Evolutionary conservation across 164 flowering plant species (phyloP), one percentile per base, ranked within the genome.

Genomic region (Nymphaea thermarum): DNA sequence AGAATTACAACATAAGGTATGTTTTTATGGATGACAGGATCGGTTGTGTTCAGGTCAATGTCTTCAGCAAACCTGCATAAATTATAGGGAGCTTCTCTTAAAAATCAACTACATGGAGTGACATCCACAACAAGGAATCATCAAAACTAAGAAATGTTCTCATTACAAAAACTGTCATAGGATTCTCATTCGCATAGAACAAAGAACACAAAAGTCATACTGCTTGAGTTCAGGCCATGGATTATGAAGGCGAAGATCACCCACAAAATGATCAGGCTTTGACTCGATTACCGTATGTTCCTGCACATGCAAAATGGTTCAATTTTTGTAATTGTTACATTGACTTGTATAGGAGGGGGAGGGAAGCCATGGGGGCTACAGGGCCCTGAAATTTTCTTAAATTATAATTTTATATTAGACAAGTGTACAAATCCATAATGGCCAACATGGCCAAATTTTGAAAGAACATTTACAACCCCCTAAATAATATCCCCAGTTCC

Each of bases 201-300:
- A 25, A 25, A 47, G 12, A 47, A 12, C 55, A 47, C 55, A 7
- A 47, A 66, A 60, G 36, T 10, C 66, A 41, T 64, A 90, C 97
- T 86, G 80, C 76, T 68, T 83, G 44, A 92, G 96, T 77, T 95
- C 98, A 68, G 93, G 91, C 99, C 99, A 95, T 60, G 99, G 99
- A 69, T 86, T 86, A 76, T 95, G 87, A 64, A 92, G 75, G 69
- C 98, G 91, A 43, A 92, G 97, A 71, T 86, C 96, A 75, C 92
- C 94, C 70, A 92, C 76, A 75, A 92, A 92, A 79, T 95, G 99
- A 72, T 95, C 99, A 72, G 99, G 99, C 79, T 95, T 95, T 78
- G 99, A 85, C 68, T 95, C 99, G 70, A 95, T 80, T 18, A 95
- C 94, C 43, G 87, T 68, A 77, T 93, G 97, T 73, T 93, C 98